Evolutionary conservation across 2,329 filamentous ascomycete genomes (phyloP).

Genomic region (Blastomyces emzantsi): DNA sequence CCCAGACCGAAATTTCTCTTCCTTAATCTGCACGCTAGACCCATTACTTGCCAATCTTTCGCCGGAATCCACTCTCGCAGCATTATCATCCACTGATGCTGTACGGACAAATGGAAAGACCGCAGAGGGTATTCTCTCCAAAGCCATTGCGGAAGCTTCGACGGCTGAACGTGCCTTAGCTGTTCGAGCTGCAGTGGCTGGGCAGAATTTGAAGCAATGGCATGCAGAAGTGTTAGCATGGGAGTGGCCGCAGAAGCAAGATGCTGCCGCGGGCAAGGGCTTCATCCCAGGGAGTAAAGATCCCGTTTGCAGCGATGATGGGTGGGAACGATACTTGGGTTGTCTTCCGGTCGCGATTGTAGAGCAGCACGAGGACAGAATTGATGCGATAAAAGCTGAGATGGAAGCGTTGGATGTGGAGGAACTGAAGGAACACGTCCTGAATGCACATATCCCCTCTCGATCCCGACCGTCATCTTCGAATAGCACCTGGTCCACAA

Average conservation of each 20-base stretch:
- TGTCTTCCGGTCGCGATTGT: constrained; percentile 59
- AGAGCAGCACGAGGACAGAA: constrained; percentile 57
- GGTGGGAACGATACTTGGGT: constrained; percentile 50
- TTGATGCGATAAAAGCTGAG: constrained; percentile 59
- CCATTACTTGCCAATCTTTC: constrained; percentile 46
- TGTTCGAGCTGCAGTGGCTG: constrained; percentile 49
- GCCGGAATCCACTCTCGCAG: constrained; percentile 45
- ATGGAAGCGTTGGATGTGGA: constrained; percentile 44
- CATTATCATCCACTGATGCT: constrained; percentile 38
- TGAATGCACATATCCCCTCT: constrained; percentile 67
- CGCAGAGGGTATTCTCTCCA: constrained; percentile 34
- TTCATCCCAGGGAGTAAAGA: constrained; percentile 24
- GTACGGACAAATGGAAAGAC: constrained; percentile 31
- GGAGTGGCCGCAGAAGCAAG: constrained; percentile 44
- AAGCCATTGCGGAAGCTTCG: constrained; percentile 48
- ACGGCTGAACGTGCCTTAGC: constrained; percentile 50
- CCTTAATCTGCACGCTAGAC: constrained; percentile 34
- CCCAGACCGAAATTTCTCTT: constrained; percentile 29
- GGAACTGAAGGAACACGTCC: constrained; percentile 79
- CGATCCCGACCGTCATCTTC: constrained; percentile 46
- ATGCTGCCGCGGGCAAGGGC: constrained; percentile 33
- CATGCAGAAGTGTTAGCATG: constrained; percentile 50
- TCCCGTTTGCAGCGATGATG: constrained; percentile 17
- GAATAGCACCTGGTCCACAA: constrained; percentile 36
- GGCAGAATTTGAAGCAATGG: constrained; percentile 51